These are phyloP conservation scores for Venturia carpophila DNA, from an alignment of 2,329 filamentous ascomycete species.

Conservation along the genomic window DNA sequence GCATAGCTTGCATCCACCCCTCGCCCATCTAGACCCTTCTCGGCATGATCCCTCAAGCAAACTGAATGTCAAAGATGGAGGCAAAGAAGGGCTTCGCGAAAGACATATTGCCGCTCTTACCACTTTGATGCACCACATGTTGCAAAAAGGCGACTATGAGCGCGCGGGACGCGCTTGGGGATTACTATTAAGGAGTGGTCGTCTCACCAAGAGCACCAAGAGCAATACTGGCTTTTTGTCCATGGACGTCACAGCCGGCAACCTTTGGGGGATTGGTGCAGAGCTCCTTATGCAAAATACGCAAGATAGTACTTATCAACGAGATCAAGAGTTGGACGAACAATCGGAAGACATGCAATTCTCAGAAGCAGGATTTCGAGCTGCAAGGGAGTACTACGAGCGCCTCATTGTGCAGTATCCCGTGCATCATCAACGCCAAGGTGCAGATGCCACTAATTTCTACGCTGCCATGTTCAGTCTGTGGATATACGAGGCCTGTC, in stretches of 20 bases:
- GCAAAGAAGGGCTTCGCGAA: conserved; percentile 33
- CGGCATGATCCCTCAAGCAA: conserved; percentile 14
- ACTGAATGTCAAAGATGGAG: conserved; percentile 19
- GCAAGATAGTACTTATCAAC: conserved; percentile 21
- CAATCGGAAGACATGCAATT: conserved; percentile 23
- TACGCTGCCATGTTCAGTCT: conserved; percentile 73
- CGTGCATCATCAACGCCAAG: conserved; percentile 48
- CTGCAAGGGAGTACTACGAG: conserved; percentile 65
- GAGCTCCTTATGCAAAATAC: conserved; percentile 64
- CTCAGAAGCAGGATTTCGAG: conserved; percentile 43
- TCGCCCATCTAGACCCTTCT: conserved; percentile 28
- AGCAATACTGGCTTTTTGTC: conserved; percentile 44
- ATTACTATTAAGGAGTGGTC: conserved; percentile 51
- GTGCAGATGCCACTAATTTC: conserved; percentile 56
- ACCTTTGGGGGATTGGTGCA: conserved; percentile 75
- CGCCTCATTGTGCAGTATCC: conserved; percentile 64
- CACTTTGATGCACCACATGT: conserved; percentile 62
- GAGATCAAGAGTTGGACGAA: conserved; percentile 25
- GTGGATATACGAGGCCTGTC: conserved; percentile 67
- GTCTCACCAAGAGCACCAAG: conserved; percentile 27
- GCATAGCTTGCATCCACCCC: conserved; percentile 34
- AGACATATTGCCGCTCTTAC: conserved; percentile 60
- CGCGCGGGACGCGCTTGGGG: conserved; percentile 70
- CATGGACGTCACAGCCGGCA: conserved; percentile 61
- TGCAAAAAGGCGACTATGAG: conserved; percentile 61